Evolutionary conservation across 139 green algal species (phyloP).

Genomic region (Chlamydomonas sp.): DNA sequence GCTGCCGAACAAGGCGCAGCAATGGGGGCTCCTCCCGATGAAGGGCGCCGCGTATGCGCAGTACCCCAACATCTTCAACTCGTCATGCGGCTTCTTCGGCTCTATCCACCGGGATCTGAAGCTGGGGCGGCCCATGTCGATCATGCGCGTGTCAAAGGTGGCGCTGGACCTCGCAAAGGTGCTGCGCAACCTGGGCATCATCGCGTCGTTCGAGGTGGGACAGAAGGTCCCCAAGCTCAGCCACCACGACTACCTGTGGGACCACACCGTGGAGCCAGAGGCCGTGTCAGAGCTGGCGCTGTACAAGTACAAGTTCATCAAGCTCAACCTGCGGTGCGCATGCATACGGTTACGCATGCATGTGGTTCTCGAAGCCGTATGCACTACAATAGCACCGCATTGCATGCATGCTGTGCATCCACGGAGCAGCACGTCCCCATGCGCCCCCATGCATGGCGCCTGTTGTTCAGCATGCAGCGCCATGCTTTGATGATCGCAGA

Average conservation of each 20-base stretch:
- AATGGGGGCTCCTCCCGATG: constrained; percentile 28
- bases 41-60: constrained; percentile 24
- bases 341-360: no score
- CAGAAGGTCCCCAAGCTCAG: constrained; percentile 10
- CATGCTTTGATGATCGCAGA: no score
- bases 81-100: constrained; percentile 26
- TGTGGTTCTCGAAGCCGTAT: no score
- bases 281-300: constrained; percentile 1
- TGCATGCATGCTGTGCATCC: no score
- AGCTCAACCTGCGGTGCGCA: constrained; percentile 4
- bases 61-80: constrained; percentile 36
- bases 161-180: constrained; percentile 25
- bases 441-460: no score
- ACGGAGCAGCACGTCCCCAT: no score
- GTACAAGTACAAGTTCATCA: constrained; percentile 12
- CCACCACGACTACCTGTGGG: constrained; percentile 11
- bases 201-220: constrained; percentile 16
- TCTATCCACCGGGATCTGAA: constrained; percentile 18
- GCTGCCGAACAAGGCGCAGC: constrained; percentile 22
- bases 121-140: constrained; percentile 12
- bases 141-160: constrained; percentile 15
- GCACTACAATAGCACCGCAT: no score
- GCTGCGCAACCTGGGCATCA: constrained; percentile 28
- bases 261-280: constrained; percentile 4
- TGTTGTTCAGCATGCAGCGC: no score